These are phyloP conservation scores for Stemphylium lycopersici DNA, from an alignment of 2,329 filamentous ascomycete genomes.

Conservation along the genomic window DNA sequence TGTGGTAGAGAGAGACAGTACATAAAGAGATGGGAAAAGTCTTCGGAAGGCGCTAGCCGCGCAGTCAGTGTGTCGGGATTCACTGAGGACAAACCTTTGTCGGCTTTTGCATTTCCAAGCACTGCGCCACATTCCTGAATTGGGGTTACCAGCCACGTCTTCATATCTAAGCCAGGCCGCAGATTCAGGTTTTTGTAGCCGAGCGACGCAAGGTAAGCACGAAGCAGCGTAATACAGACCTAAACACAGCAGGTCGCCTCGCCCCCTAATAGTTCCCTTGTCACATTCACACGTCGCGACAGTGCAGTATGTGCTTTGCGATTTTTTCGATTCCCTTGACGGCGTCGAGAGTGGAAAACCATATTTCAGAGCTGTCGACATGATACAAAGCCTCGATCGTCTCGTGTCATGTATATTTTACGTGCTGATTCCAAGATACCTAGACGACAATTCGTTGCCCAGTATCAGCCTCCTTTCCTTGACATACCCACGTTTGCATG, in stretches of 20 bases:
- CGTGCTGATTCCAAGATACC: no score
- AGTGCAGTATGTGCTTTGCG: neutral
- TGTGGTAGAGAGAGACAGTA: neutral
- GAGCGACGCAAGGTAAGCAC: neutral
- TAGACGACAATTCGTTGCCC: no score
- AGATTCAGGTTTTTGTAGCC: neutral
- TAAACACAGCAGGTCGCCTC: no score
- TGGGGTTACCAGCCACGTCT: neutral
- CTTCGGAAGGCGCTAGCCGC: neutral
- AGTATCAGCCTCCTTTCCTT: no score
- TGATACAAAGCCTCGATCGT: neutral
- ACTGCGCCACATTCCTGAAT: neutral
- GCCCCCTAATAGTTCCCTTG: no score
- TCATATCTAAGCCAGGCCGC: no score
- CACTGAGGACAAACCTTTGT: no score
- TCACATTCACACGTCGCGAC: neutral
- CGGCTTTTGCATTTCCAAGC: neutral
- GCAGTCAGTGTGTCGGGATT: no score
- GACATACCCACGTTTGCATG: no score
- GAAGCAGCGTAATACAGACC: no score
- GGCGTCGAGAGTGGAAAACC: neutral
- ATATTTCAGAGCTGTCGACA: neutral
- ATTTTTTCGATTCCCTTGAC: neutral
- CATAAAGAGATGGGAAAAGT: neutral
- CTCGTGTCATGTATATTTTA: no score